Conservation (phyloP, 192 early-diverging fungal genomes). For the Linnemannia schmuckeri region DNA sequence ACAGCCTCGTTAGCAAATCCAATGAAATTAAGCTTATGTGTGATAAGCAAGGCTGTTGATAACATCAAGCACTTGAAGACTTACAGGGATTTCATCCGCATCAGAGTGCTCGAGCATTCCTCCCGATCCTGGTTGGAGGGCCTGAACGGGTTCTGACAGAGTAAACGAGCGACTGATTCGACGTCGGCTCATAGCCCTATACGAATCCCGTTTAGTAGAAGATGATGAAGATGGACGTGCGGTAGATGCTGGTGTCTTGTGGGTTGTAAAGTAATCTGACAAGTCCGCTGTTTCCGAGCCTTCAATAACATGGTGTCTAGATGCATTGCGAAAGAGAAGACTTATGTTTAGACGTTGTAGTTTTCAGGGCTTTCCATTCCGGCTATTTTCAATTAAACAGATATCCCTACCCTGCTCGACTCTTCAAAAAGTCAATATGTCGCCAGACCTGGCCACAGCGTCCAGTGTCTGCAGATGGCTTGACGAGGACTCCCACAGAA, state of each 20-base stretch:
- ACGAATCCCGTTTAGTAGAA: conserved; percentile 31
- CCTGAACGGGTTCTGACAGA: conserved; percentile 30
- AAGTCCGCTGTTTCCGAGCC: conserved; percentile 19
- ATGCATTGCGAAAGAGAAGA: not conserved
- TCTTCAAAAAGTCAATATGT: conserved; percentile 58
- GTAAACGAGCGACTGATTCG: conserved; percentile 52
- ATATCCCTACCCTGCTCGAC: conserved; percentile 50
- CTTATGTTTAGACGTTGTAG: not conserved
- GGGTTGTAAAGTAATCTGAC: conserved; percentile 22
- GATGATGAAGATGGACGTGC: conserved; percentile 24
- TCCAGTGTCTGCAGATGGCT: conserved; percentile 55
- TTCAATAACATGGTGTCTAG: conserved; percentile 9
- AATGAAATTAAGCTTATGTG: not conserved
- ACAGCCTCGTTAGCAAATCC: not conserved
- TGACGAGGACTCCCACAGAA: conserved; percentile 63
- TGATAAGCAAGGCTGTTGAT: not conserved
- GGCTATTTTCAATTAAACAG: not conserved
- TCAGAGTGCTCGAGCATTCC: conserved; percentile 8
- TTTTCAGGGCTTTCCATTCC: not conserved
- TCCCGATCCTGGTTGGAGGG: not conserved
- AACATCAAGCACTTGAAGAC: not conserved
- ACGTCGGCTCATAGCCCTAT: conserved; percentile 23
- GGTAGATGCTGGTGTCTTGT: conserved; percentile 15
- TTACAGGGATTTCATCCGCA: conserved; percentile 35
- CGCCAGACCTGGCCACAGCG: conserved; percentile 65